Evolutionary conservation across 176 grass and related monocot genomes (phyloP), one percentile per base, ranked within the genome.

Genomic region (Carex littledalei): DNA sequence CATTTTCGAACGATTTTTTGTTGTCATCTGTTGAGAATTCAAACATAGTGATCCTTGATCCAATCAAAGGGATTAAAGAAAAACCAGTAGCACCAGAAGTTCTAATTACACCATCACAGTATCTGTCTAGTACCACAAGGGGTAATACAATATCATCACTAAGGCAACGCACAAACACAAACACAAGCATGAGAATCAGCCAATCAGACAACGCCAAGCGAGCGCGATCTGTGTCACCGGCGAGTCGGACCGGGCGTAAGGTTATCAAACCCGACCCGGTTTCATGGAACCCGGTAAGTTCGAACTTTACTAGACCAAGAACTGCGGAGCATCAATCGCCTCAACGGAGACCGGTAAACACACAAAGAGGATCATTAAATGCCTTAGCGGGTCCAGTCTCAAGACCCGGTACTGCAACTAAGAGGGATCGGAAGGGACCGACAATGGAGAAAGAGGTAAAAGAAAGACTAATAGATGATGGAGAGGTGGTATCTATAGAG

Each of bases 1-100:
- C 81, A 4, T 83, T 83, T 83, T 83, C 81, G 1, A 67, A 83
- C 2, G 81, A 83, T 45, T 68, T 50, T 83, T 9, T 83, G 41
- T 31, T 34, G 45, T 65, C 81, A 22, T 83, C 63, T 67, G 81
- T 32, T 10, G 81, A 67, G 41, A 83, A 83, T 81, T 64, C 79
- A 22, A 81, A 81, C 20, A 81, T 43, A 47, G 60, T 81, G 10
- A 81, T 81, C 35, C 79, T 63, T 63, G 79, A 81, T 83, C 81
- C 81, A 32, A 55, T 43, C 81, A 83, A 54, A 68, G 49, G 14
- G 11, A 68, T 4, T 22, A 83, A 66, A 52, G 21, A 68, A 20
- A 83, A 83, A 34, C 6, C 41, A 50, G 13, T 67, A 53, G 6
- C 26, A 54, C 52, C 81, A 24, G 35, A 63, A 64, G 45, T 81